phyloP scores from a whole-genome alignment of 371 early-diverging fungal genomes.

The Nematocida homosporus region DNA sequence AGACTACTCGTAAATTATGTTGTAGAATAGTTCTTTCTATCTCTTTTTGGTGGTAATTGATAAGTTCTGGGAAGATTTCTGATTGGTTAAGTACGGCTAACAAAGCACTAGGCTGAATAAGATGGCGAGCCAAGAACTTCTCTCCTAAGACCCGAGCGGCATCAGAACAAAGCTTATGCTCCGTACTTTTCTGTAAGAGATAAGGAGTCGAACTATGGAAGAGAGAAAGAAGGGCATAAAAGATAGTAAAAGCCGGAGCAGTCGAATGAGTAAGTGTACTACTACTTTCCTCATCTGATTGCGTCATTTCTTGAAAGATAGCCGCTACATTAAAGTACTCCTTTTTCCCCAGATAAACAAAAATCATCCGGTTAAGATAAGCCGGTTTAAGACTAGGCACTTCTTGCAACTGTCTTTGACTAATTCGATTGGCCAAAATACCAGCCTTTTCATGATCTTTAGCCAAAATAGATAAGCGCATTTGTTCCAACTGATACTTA shows the following conservation, averaged over 20 bases:
- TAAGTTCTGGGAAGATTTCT: background rate
- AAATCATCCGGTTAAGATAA: conserved; percentile 54
- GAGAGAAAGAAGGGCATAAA: conserved; percentile 34
- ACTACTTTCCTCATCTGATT: conserved; percentile 12
- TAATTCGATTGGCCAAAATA: conserved; percentile 59
- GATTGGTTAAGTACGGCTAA: conserved; percentile 20
- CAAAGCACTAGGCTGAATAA: conserved; percentile 27
- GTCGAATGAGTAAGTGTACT: conserved; percentile 28
- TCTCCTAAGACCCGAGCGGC: conserved; percentile 52
- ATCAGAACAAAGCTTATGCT: conserved; percentile 59
- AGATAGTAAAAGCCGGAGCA: conserved; percentile 22
- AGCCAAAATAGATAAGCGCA: conserved; percentile 56
- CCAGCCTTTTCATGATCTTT: conserved; percentile 58
- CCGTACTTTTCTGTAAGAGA: conserved; percentile 21
- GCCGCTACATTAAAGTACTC: conserved; percentile 54
- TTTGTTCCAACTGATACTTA: conserved; percentile 64
- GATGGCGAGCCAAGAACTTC: conserved; percentile 49
- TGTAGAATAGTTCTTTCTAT: conserved; percentile 43
- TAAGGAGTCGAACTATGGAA: conserved; percentile 2
- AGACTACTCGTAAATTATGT: conserved; percentile 62
- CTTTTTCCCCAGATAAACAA: conserved; percentile 55
- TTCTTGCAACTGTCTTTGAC: conserved; percentile 57
- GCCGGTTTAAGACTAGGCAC: conserved; percentile 31
- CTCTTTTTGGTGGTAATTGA: conserved; percentile 13
- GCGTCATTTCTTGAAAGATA: conserved; percentile 44